Evolutionary conservation across 2,329 filamentous ascomycete genomes (phyloP).

Genomic region (Claviceps capensis): DNA sequence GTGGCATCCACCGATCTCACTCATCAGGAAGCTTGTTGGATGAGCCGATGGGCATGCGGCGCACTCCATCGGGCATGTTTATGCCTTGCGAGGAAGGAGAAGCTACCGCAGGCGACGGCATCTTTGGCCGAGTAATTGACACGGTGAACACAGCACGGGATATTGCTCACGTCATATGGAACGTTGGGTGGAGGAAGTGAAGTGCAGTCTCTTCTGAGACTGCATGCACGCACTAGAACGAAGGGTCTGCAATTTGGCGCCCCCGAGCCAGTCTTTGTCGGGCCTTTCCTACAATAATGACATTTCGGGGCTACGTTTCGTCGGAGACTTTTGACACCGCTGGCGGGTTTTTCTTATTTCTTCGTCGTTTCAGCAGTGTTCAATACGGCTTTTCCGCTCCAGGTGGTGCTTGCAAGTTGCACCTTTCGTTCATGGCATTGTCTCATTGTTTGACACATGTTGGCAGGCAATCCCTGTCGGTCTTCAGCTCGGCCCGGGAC

Average conservation of each 20-base stretch:
- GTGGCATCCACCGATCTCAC: constrained; percentile 31
- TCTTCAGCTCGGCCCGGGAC: not conserved
- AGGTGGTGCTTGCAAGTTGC: not conserved
- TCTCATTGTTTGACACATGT: not conserved
- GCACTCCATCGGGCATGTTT: constrained; percentile 79
- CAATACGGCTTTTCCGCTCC: not conserved
- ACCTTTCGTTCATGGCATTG: not conserved
- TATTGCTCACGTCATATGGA: constrained; percentile 60
- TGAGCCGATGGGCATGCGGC: constrained; percentile 50
- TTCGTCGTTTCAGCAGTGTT: not conserved
- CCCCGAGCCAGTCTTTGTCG: no score
- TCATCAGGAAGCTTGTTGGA: constrained; percentile 35
- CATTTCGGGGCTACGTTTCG: no score
- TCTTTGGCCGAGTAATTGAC: constrained; percentile 70
- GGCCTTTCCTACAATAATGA: no score
- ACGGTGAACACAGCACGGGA: constrained; percentile 62
- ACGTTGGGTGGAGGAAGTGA: constrained; percentile 51
- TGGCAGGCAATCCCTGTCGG: not conserved
- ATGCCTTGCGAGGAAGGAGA: constrained; percentile 76
- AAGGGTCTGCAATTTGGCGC: no score
- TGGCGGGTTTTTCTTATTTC: not conserved
- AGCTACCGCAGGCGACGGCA: constrained; percentile 41
- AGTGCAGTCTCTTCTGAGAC: no score
- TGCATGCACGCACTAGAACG: no score
- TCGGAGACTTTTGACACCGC: not conserved